These are phyloP conservation scores for Diutina catenulata DNA, from an alignment of 1,139 yeast species.

Conservation along the genomic window DNA sequence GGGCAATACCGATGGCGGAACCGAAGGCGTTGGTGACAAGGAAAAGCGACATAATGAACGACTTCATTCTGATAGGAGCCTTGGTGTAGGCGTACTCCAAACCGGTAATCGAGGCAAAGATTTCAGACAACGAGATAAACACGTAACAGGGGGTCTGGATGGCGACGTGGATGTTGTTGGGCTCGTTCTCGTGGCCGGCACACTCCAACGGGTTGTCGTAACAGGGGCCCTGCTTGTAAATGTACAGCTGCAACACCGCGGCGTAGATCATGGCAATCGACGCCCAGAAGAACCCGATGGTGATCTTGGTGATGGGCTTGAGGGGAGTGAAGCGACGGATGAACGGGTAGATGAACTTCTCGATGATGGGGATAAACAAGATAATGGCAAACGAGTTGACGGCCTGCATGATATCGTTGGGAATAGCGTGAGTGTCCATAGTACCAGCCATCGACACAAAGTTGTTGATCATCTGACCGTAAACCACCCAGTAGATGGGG, in stretches of 20 bases:
- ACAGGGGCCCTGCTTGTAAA: slow-evolving; percentile 71
- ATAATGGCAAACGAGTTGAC: slow-evolving; percentile 52
- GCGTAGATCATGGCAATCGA: slow-evolving; percentile 67
- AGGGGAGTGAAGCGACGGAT: slow-evolving; percentile 46
- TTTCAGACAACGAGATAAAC: slow-evolving; percentile 51
- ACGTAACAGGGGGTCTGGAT: slow-evolving; percentile 54
- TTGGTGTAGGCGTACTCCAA: slow-evolving; percentile 60
- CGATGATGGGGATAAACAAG: slow-evolving; percentile 50
- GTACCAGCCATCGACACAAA: slow-evolving; percentile 54
- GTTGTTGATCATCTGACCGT: slow-evolving; percentile 57
- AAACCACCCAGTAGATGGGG: slow-evolving; percentile 58
- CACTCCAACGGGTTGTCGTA: slow-evolving; percentile 39
- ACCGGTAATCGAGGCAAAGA: slow-evolving; percentile 56
- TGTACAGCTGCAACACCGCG: slow-evolving; percentile 65
- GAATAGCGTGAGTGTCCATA: slow-evolving; percentile 53
- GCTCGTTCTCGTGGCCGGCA: slow-evolving; percentile 16
- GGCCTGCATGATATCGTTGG: slow-evolving; percentile 56
- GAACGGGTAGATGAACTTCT: slow-evolving; percentile 41
- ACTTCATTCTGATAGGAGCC: slow-evolving; percentile 53
- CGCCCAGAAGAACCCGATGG: slow-evolving; percentile 64
- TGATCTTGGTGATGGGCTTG: slow-evolving; percentile 63
- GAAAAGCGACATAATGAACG: slow-evolving; percentile 53
- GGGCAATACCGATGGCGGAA: slow-evolving; percentile 62
- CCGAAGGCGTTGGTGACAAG: slow-evolving; percentile 56
- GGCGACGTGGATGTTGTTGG: slow-evolving; percentile 49